Base-by-base conservation (phyloP, 306 rosid species). In the Neltuma alba region DNA sequence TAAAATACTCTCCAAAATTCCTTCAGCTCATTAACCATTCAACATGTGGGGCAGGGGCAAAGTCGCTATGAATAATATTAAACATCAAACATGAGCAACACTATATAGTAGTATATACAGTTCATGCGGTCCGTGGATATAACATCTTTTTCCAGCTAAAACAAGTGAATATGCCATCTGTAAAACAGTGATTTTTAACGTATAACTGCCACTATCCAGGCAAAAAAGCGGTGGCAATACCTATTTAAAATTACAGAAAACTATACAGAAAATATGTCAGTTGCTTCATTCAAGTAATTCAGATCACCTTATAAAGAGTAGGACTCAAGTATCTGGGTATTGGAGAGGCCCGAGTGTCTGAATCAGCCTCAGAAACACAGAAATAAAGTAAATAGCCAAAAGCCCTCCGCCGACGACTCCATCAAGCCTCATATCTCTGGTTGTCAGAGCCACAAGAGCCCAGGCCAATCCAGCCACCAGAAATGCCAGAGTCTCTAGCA, bases 381-480 rank as follows among this genome's bases (percentile, higher is more conserved):
- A 88, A 54, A 79, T 25, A 30, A 81, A 76, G 84, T 88, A 88
- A 52, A 88, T 62, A 54, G 57, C 85, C 38, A 88, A 41, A 38
- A 88, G 89, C 33, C 91, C 91, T 72, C 86, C 87, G 23, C 89
- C 91, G 58, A 88, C 37, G 5, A 76, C 28, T 34, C 81, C 84
- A 78, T 83, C 87, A 76, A 88, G 87, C 81, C 36, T 88, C 91
- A 85, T 88, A 33, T 50, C 75, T 64, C 86, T 83, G 34, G 61
- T 73, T 47, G 74, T 71, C 86, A 85, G 41, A 44, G 76, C 85
- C 52, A 88, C 13, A 68, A 88, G 88, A 76, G 88, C 86, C 84
- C 85, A 88, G 55, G 79, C n/a, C 81, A 88, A 81, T 9, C 81
- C 91, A 81, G 30, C 54, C 1, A 72, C 89, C 79, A 88, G 70